These are phyloP conservation scores for Zymoseptoria passerinii DNA, from an alignment of 2,329 filamentous ascomycete genomes.

Conservation along the genomic window DNA sequence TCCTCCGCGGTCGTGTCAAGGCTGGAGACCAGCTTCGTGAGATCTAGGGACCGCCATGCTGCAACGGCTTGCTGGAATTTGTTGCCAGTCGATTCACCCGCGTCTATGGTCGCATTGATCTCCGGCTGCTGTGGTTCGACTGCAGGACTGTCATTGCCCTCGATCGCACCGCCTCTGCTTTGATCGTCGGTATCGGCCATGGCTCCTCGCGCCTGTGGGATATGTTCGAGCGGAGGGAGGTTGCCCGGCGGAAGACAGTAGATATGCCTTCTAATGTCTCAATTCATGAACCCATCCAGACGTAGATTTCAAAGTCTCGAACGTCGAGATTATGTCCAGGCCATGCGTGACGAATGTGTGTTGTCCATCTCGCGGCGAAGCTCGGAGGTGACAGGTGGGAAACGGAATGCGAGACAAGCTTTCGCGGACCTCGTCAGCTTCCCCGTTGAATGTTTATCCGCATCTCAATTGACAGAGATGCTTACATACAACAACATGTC, in stretches of 20 bases:
- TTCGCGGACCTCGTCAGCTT: neutral
- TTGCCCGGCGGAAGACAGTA: neutral
- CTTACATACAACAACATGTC: neutral
- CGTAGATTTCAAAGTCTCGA: neutral
- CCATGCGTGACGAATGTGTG: neutral
- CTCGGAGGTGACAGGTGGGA: conserved; percentile 1
- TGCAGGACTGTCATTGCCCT: neutral
- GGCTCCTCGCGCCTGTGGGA: neutral
- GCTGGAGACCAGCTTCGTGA: conserved; percentile 71
- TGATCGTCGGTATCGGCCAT: conserved; percentile 1
- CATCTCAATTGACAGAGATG: neutral
- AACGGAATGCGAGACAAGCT: neutral
- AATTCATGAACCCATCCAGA: neutral
- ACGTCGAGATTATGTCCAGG: neutral
- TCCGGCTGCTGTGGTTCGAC: conserved; percentile 3
- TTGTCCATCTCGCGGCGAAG: conserved; percentile 1
- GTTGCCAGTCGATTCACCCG: conserved; percentile 49
- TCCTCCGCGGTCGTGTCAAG: conserved; percentile 93
- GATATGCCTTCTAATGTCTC: neutral
- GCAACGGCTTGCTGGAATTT: conserved; percentile 96
- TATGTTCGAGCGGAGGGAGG: neutral
- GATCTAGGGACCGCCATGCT: conserved; percentile 88
- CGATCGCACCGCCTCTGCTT: conserved; percentile 2
- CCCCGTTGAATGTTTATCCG: neutral
- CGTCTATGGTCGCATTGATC: conserved; percentile 33